phyloP scores from a whole-genome alignment of 129 eudicot genomes.

The Arctium lappa region DNA sequence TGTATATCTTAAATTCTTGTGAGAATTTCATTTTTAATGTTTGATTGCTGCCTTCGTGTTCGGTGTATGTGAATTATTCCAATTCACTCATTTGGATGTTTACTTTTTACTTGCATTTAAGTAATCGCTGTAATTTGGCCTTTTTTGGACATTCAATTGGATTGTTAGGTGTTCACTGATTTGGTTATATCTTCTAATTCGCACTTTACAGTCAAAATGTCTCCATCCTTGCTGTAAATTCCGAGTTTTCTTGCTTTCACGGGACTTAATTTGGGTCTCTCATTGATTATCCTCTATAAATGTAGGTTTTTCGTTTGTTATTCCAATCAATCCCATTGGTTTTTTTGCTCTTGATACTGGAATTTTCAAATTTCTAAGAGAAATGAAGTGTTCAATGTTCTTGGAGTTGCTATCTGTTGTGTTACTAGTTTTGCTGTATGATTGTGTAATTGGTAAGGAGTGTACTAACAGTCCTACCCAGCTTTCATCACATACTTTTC shows the following conservation, averaged over 20 bases:
- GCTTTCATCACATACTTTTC: constrained; percentile 49
- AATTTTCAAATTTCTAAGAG: background rate
- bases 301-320: background rate
- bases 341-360: background rate
- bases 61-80: background rate
- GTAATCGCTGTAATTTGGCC: background rate
- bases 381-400: constrained; percentile 24
- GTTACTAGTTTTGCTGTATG: constrained; percentile 21
- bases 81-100: background rate
- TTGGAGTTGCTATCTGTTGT: constrained; percentile 13
- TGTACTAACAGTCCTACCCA: constrained; percentile 51
- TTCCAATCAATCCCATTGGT: background rate
- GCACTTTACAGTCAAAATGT: background rate
- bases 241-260: background rate
- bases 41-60: background rate
- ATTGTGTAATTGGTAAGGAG: constrained; percentile 38
- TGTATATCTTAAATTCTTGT: background rate
- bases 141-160: background rate
- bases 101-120: background rate
- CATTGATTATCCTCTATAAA: constrained; percentile 1
- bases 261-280: background rate
- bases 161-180: constrained; percentile 4
- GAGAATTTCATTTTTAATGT: background rate
- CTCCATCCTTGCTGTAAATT: background rate
- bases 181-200: background rate